Conservation (phyloP, 176 grass and related monocot species). For the Aegilops sharonensis region DNA sequence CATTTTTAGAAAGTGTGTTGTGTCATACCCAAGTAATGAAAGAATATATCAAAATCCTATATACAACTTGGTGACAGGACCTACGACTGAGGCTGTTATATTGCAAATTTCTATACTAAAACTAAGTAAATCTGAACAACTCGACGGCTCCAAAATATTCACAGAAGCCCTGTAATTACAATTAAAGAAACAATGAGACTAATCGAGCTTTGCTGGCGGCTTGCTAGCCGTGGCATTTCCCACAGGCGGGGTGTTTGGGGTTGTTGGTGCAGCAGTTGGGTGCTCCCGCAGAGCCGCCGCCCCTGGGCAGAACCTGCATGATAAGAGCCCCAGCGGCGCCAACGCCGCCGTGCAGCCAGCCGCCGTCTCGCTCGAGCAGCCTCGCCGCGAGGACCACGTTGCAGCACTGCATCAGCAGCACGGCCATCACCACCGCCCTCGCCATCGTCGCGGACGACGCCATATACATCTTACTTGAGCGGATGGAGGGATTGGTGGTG, state of each 20-base stretch:
- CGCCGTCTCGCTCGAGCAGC: neutral
- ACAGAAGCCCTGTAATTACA: neutral
- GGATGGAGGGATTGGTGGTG: neutral
- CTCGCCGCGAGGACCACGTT: neutral
- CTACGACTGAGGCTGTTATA: neutral
- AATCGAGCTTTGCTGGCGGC: neutral
- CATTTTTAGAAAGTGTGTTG: too few relatives aligned
- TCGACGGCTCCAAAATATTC: neutral
- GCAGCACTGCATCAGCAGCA: slow-evolving; percentile 30
- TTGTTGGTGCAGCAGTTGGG: neutral
- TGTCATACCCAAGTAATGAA: too few relatives aligned
- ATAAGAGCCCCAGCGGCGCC: neutral
- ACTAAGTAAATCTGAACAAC: neutral
- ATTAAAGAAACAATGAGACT: neutral
- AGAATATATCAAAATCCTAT: neutral
- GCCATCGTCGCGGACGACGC: neutral
- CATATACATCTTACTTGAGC: neutral
- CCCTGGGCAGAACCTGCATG: neutral
- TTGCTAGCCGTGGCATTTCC: neutral
- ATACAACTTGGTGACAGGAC: neutral
- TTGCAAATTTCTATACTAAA: neutral
- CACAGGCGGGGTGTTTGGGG: neutral
- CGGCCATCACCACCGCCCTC: neutral
- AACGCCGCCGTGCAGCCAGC: neutral
- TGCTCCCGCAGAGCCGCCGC: neutral